A percentile compares a stretch with the other conserved stretches of the same genome.
Conservation (phyloP, 169 alveolate genomes). For the Condylostoma magnum region DNA sequence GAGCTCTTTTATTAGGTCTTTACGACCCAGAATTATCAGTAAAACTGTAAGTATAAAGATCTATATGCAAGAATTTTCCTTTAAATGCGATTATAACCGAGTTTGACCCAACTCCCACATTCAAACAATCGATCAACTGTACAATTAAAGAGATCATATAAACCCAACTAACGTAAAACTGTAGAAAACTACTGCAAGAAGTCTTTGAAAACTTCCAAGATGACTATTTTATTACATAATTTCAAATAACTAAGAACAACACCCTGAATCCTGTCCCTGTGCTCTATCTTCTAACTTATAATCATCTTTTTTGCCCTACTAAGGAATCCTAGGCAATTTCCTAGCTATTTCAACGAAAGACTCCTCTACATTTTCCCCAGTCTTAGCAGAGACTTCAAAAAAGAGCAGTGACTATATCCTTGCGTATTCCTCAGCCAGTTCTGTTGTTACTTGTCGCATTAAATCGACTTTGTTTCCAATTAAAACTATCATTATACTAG, state of each 20-base stretch:
- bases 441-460: conserved; percentile 36
- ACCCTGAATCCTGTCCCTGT: no score
- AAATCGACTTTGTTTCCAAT: conserved; percentile 83
- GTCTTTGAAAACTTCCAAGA: not conserved
- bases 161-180: conserved; percentile 25
- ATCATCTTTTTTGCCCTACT: no score
- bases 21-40: conserved; percentile 64
- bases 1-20: conserved; percentile 62
- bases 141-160: conserved; percentile 46
- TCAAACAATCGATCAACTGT: conserved; percentile 36
- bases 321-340: conserved; percentile 25
- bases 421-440: conserved; percentile 56
- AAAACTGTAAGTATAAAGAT: conserved; percentile 48
- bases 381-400: conserved; percentile 51
- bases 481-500: conserved; percentile 60
- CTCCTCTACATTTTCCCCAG: conserved; percentile 52
- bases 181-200: conserved; percentile 6
- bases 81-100: conserved; percentile 26
- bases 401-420: conserved; percentile 28
- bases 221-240: no score
- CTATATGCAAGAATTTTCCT: conserved; percentile 34
- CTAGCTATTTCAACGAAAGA: conserved; percentile 50
- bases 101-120: conserved; percentile 36
- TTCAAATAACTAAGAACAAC: no score
- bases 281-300: no score